Evolutionary conservation across 1,139 yeast species (phyloP).

Genomic region (Sugiyamaella neomexicana): DNA sequence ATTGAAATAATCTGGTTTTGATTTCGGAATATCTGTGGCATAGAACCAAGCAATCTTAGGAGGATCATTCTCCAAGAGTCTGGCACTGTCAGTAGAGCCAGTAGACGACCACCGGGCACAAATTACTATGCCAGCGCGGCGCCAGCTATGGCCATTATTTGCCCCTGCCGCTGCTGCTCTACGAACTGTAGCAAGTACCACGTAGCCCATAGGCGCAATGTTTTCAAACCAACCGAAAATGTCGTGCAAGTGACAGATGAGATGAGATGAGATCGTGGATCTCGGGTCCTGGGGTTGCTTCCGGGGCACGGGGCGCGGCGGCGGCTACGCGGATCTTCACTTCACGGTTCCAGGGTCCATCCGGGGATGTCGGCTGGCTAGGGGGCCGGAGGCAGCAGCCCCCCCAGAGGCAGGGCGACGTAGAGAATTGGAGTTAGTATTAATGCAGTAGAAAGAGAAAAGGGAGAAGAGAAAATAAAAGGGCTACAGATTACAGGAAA

Average conservation of each 20-base stretch:
- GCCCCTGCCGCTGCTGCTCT: not conserved
- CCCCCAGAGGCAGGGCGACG: not conserved
- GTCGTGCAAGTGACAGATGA: not conserved
- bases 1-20: constrained; percentile 62
- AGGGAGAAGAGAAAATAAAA: not conserved
- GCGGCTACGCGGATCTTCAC: not conserved
- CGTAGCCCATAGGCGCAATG: not conserved
- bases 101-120: not conserved
- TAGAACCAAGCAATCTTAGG: constrained; percentile 60
- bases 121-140: not conserved
- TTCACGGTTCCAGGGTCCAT: too few relatives aligned
- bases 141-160: not conserved
- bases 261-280: constrained; percentile 4
- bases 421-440: not conserved
- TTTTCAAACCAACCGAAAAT: not conserved
- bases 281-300: not conserved
- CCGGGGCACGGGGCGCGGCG: not conserved
- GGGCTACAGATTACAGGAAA: not conserved
- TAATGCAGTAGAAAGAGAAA: not conserved
- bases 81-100: not conserved
- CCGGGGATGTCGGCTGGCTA: too few relatives aligned
- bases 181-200: not conserved
- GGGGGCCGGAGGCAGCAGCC: too few relatives aligned
- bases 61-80: not conserved
- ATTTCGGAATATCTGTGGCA: constrained; percentile 73